Evolutionary conservation across 192 early-diverging fungal genomes (phyloP).

Genomic region (Linnemannia zychae): DNA sequence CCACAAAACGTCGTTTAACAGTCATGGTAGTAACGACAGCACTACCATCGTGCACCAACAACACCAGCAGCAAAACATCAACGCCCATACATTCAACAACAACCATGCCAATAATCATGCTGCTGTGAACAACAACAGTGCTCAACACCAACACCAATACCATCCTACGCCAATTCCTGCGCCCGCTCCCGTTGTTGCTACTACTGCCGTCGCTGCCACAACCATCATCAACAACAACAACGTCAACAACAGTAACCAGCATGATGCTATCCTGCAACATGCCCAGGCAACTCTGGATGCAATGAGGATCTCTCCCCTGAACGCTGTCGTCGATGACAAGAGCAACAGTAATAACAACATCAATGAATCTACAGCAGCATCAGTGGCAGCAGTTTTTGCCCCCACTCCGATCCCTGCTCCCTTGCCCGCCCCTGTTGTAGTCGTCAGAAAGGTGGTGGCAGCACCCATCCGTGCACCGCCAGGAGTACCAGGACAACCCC

Average conservation of each 20-base stretch:
- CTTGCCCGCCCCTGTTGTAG: background rate
- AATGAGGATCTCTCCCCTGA: background rate
- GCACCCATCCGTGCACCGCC: background rate
- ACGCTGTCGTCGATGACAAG: background rate
- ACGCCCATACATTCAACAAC: slow-evolving; percentile 9
- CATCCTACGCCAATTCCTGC: background rate
- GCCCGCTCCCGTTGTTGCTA: background rate
- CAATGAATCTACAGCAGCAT: background rate
- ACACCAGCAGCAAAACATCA: slow-evolving; percentile 6
- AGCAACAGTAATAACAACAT: background rate
- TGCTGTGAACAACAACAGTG: background rate
- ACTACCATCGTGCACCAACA: too few relatives aligned
- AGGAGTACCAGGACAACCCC: background rate
- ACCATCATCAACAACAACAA: background rate
- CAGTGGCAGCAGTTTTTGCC: background rate
- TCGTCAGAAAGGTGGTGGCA: background rate
- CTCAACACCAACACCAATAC: too few relatives aligned
- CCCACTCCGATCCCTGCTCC: background rate
- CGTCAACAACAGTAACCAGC: background rate
- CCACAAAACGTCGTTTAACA: background rate
- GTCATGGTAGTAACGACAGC: background rate
- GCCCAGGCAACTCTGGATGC: background rate
- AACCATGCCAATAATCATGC: background rate
- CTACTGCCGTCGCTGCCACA: background rate
- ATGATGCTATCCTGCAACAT: background rate